Conservation (phyloP, 2,329 filamentous ascomycete species). For the Mariannaea sp. region DNA sequence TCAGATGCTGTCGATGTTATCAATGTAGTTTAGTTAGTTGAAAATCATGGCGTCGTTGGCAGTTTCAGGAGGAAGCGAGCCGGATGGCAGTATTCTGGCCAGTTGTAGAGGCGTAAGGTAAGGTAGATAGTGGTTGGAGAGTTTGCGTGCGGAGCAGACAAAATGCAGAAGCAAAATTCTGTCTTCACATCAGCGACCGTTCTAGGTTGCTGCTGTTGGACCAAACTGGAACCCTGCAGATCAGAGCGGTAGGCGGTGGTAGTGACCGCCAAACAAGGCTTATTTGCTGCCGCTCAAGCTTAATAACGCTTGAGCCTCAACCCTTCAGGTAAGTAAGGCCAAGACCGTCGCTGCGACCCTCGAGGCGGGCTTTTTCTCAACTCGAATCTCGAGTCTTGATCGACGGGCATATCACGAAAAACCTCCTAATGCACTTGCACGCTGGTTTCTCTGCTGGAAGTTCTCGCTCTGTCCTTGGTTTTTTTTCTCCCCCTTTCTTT, state of each 20-base stretch:
- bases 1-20: constrained; percentile 1
- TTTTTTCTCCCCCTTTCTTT: constrained; percentile 7
- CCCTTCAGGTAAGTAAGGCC: no score
- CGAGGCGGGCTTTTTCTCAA: not conserved
- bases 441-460: constrained; percentile 19
- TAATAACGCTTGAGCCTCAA: constrained; percentile 6
- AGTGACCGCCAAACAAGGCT: constrained; percentile 4
- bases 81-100: no score
- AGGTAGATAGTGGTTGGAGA: not conserved
- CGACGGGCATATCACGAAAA: constrained; percentile 12
- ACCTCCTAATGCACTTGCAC: constrained; percentile 38
- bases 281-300: not conserved
- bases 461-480: constrained; percentile 5
- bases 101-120: not conserved
- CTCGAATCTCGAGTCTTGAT: constrained; percentile 7
- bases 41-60: not conserved
- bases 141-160: not conserved
- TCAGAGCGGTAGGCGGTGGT: constrained; percentile 6
- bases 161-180: constrained; percentile 13
- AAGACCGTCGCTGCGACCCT: constrained; percentile 4
- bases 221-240: constrained; percentile 3
- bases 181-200: not conserved
- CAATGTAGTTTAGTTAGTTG: not conserved
- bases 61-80: not conserved
- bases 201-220: constrained; percentile 7